A percentile compares a stretch with the other conserved stretches of the same genome.
phyloP scores from a whole-genome alignment of 75 land plant species.

The Selaginella tamariscina region DNA sequence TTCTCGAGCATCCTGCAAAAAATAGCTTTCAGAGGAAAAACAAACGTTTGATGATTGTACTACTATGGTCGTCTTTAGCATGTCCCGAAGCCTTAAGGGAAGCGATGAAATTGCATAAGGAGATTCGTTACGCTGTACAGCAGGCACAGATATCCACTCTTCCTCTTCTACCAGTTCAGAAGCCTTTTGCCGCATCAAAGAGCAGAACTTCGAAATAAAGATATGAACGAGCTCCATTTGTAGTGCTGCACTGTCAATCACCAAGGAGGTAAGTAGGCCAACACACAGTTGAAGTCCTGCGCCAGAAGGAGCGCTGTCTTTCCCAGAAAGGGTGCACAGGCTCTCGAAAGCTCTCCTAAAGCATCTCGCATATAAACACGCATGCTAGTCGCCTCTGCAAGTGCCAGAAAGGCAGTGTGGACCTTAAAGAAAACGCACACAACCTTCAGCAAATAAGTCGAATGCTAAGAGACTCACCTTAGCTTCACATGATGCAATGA shows the following conservation, averaged over 20 bases:
- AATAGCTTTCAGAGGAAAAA: neutral
- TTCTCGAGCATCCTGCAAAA: conserved; percentile 62
- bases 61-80: conserved; percentile 64
- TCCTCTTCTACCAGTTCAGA: conserved; percentile 63
- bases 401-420: neutral
- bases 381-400: neutral
- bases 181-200: conserved; percentile 58
- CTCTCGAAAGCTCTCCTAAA: neutral
- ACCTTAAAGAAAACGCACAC: neutral
- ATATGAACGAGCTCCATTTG: conserved; percentile 57
- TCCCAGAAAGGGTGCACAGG: neutral
- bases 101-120: conserved; percentile 70
- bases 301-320: neutral
- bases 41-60: conserved; percentile 38
- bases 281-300: neutral
- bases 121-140: conserved; percentile 67
- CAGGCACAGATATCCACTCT: conserved; percentile 72
- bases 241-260: conserved; percentile 43
- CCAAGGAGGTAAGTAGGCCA: neutral
- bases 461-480: conserved; percentile 37
- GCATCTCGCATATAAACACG: neutral
- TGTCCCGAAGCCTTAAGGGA: conserved; percentile 25
- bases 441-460: neutral
- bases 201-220: conserved; percentile 64
- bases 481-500: conserved; percentile 54